Evolutionary conservation across 139 green algal genomes (phyloP).

Genomic region (Chlamydomonas sp.): DNA sequence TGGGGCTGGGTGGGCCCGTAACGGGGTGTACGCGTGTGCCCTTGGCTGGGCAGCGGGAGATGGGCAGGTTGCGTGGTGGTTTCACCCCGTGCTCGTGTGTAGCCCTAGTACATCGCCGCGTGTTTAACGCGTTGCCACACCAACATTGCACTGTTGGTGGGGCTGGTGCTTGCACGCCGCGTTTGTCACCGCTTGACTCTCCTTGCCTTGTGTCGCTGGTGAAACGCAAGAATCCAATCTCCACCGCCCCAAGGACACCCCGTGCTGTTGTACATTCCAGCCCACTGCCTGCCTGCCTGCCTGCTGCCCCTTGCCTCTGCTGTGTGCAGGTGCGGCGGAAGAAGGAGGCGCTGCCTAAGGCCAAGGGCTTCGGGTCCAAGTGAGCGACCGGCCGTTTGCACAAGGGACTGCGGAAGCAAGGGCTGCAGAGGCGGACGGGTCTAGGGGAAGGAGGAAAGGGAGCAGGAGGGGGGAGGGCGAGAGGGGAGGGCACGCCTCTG

Average conservation of each 20-base stretch:
- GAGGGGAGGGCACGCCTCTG: no score
- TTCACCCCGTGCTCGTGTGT: background rate
- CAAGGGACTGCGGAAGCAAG: no score
- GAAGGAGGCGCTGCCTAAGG: slow-evolving; percentile 18
- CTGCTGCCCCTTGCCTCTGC: background rate
- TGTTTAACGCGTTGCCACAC: no score
- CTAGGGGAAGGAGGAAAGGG: no score
- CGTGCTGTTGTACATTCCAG: background rate
- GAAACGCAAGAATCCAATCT: background rate
- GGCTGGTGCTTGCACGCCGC: background rate
- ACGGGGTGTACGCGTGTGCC: background rate
- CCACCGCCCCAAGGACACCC: background rate
- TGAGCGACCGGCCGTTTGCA: no score
- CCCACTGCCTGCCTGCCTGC: background rate
- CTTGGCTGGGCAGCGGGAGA: background rate
- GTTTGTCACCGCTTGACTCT: background rate
- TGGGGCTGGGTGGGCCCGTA: background rate
- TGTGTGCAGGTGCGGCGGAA: slow-evolving; percentile 11
- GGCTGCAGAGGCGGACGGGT: no score
- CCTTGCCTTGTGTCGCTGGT: no score
- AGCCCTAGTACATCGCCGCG: no score
- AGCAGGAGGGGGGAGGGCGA: no score
- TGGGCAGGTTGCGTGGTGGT: background rate
- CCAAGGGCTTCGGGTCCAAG: slow-evolving; percentile 4
- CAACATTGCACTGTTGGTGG: background rate